These are phyloP conservation scores for Kazachstania sp. DNA, from an alignment of 1,139 yeast genomes.

Conservation along the genomic window DNA sequence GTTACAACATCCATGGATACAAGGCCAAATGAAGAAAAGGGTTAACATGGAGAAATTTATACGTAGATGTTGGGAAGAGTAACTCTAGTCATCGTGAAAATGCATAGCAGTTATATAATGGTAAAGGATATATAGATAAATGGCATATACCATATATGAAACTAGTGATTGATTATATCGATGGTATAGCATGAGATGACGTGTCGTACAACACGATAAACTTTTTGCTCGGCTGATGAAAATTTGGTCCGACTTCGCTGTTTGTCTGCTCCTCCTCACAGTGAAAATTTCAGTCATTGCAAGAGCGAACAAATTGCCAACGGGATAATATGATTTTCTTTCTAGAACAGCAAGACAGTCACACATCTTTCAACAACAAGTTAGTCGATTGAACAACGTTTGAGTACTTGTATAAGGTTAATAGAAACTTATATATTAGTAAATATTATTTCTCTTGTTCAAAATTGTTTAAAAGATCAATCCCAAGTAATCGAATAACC, in stretches of 20 bases:
- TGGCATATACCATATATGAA: too few species aligned
- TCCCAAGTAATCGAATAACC: neutral
- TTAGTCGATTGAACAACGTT: too few species aligned
- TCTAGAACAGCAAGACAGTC: neutral
- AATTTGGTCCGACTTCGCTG: neutral
- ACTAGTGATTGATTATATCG: too few species aligned
- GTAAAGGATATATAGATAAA: neutral
- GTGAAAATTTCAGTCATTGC: too few species aligned
- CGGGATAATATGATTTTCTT: too few species aligned
- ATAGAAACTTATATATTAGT: too few species aligned
- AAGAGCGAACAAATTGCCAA: too few species aligned
- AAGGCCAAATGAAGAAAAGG: constrained; percentile 57
- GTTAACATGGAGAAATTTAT: constrained; percentile 88
- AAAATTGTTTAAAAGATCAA: too few species aligned
- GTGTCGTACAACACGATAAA: neutral
- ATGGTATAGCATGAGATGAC: neutral
- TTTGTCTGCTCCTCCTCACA: neutral
- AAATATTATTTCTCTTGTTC: too few species aligned
- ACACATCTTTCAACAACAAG: neutral
- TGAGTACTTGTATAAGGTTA: too few species aligned
- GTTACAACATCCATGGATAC: constrained; percentile 86
- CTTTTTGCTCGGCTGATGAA: too few species aligned
- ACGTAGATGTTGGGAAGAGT: constrained; percentile 58
- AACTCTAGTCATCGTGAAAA: neutral
- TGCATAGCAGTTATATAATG: neutral